Evolutionary conservation across 768 basidiomycete species (phyloP), one percentile per base, ranked within the genome.

Genomic region (Brasilioporus rufonigricans): DNA sequence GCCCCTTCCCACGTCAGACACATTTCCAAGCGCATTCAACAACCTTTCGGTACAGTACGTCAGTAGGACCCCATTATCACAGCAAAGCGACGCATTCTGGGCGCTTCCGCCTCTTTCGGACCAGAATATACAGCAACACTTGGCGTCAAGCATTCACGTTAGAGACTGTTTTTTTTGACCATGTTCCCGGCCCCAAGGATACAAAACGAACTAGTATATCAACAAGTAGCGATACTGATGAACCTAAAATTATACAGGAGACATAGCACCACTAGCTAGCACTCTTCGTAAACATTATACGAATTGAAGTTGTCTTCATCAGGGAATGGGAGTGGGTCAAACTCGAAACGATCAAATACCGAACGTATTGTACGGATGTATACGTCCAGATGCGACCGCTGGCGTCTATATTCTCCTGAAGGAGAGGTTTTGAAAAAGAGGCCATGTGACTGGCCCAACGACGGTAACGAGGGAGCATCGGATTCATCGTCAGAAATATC

Each of bases 401-500:
- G 67, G 58, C 74, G 73, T 67, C 77, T 78, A 67, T 76, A 77
- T 65, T 81, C 82, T 45, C 71, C 65, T 38, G 80, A 76, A 50
- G 81, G 75, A 19, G 82, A 74, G 31, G 78, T 71, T 52, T 79
- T 77, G 49, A 81, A 74, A 50, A 77, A 76, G 56, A 84, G 69
- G 45, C 83, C 80, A 18, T 83, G 79, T 39, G 87, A 87, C 59
- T 77, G 77, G 61, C 79, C 77, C 44, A 82, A 61, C 39, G 81
- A 85, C 45, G 85, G 87, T 8, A 87, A 85, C 11, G 80, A 79
- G 11, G 77, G 80, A 5, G 80, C 73, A 62, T 91, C 89, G 16
- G 89, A 89, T 75, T 91, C 90, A 74, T 91, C 89, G 73, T 91
- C 90, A 43, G 89, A 91, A 35, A 80, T 82, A 71, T 91, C 89